phyloP scores from a whole-genome alignment of 1,284 basidiomycete species.

The Cerrena zonata region DNA sequence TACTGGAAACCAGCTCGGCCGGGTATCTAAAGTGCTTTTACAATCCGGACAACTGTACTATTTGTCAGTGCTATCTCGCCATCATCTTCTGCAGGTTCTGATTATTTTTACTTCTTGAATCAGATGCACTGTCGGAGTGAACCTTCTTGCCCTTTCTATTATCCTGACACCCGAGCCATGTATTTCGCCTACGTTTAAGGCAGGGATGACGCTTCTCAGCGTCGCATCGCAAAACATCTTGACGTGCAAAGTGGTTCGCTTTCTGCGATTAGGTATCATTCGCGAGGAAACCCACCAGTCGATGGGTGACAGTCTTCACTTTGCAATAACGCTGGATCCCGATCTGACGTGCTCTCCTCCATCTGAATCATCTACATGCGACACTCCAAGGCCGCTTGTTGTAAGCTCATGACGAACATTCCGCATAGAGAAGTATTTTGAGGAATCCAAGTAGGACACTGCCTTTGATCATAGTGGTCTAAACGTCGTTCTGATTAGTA shows the following conservation, averaged over 20 bases:
- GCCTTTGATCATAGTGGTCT: too few relatives aligned
- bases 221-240: neutral
- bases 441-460: too few relatives aligned
- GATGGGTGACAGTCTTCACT: too few relatives aligned
- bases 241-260: neutral
- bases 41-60: constrained; percentile 1
- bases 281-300: too few relatives aligned
- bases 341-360: too few relatives aligned
- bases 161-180: neutral
- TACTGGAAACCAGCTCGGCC: constrained; percentile 4
- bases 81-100: neutral
- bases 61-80: neutral
- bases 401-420: too few relatives aligned
- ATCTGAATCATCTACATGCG: too few relatives aligned
- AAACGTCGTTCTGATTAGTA: too few relatives aligned
- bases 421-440: too few relatives aligned
- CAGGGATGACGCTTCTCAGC: neutral
- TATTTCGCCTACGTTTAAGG: neutral
- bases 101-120: neutral
- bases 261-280: neutral
- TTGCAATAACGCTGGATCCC: too few relatives aligned
- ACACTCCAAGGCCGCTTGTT: too few relatives aligned
- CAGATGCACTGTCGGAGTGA: neutral
- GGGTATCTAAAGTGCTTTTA: constrained; percentile 1
- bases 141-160: neutral